Base-by-base conservation (phyloP, 805 yeast genomes). In the Candida khao-thaluensis region DNA sequence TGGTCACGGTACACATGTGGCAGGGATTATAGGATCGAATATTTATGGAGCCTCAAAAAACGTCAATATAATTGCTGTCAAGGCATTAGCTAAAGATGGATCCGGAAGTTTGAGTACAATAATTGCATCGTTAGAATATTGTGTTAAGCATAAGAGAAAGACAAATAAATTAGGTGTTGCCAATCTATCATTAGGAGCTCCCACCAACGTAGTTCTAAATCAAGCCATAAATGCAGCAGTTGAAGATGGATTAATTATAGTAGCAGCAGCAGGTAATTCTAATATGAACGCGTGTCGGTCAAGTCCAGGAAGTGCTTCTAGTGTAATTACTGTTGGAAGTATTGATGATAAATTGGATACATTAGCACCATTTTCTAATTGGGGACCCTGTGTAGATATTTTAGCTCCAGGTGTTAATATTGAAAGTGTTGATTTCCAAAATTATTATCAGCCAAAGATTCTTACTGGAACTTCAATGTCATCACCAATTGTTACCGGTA, bases 371-470 rank as follows among this genome's bases (percentile, higher is more conserved):
- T 90, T 91, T 52, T 77, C 93, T n/a, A 90, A 91, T 55, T 86
- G 90, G 89, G 97, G 98, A 0, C 67, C 71, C n/a, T 91, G 97
- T 59, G 95, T 90, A 6, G 88, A 87, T 53, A 69, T 87, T 1
- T 83, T 85, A 61, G 88, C 96, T 0, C 77, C 91, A 34, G 98
- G 98, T 0, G 81, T 81, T 0, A 64, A 66, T 11, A 82, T 88
- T 2, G 64, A 69, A 18, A 82, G 90, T 39, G 67, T 82, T 10
- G 68, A 76, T 8, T 65, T 64, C 27, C 48, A 53, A 22, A 49
- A 57, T 16, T 30, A 16, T 7, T 17, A 22, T 20, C 11, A 22
- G 11, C 64, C 74, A 6, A 57, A 57, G 24, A 32, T 51, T 2
- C 63, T 79, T 51, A 77, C 88, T 2, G 95, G 95, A 1, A 85